Evolutionary conservation across 1,284 basidiomycete species (phyloP).

Genomic region (Puccinia coronata): DNA sequence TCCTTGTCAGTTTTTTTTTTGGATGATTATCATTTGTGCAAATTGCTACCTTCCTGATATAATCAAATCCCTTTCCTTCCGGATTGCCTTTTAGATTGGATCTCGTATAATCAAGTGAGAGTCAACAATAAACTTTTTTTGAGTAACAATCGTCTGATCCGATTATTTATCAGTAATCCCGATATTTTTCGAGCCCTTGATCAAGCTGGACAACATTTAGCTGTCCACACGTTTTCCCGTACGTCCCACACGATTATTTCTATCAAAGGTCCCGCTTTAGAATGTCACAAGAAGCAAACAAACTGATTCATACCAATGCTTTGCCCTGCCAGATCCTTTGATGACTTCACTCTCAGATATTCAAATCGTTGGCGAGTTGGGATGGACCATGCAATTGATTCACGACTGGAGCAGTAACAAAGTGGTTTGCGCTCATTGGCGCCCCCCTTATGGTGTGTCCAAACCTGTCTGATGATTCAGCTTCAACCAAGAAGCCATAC

Average conservation of each 20-base stretch:
- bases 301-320: background rate
- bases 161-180: background rate
- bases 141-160: background rate
- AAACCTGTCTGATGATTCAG: constrained; percentile 42
- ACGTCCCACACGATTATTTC: background rate
- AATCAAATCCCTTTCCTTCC: constrained; percentile 25
- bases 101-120: constrained; percentile 60
- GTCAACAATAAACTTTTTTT: no score
- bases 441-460: constrained; percentile 68
- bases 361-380: constrained; percentile 73
- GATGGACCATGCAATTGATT: constrained; percentile 79
- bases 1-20: constrained; percentile 70
- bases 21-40: constrained; percentile 58
- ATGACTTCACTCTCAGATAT: constrained; percentile 73
- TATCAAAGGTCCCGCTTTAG: background rate
- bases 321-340: constrained; percentile 59
- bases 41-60: no score
- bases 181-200: constrained; percentile 10
- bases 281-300: background rate
- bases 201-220: constrained; percentile 64
- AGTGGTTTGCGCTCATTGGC: constrained; percentile 14
- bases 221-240: constrained; percentile 65
- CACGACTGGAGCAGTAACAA: constrained; percentile 63
- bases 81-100: constrained; percentile 65
- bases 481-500: background rate